These are phyloP conservation scores for Penicillium bialowiezense DNA, from an alignment of 495 filamentous ascomycete genomes.

Conservation along the genomic window DNA sequence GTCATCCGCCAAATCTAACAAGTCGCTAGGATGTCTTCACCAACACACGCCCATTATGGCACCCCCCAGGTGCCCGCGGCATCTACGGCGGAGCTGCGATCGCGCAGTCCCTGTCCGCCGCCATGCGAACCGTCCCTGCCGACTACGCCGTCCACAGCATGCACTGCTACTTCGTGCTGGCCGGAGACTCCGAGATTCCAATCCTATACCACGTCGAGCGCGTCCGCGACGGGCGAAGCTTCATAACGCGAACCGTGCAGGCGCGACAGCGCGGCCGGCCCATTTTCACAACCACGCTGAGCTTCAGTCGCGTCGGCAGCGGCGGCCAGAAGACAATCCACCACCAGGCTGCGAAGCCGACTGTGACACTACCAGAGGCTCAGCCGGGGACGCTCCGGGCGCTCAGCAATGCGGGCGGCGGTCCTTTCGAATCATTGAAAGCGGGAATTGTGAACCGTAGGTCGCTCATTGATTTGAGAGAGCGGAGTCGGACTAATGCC, in stretches of 20 bases:
- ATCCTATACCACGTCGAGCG: conserved; percentile 92
- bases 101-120: conserved; percentile 85
- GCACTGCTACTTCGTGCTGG: conserved; percentile 98
- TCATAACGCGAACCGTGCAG: conserved; percentile 92
- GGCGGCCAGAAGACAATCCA: conserved; percentile 59
- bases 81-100: conserved; percentile 93
- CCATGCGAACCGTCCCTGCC: conserved; percentile 75
- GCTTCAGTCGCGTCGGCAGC: conserved; percentile 72
- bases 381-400: conserved; percentile 19
- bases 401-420: conserved; percentile 30
- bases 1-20: conserved; percentile 4
- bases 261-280: conserved; percentile 82
- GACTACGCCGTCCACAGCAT: conserved; percentile 87
- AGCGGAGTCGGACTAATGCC: background rate
- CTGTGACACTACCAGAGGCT: conserved; percentile 23
- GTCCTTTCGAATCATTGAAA: conserved; percentile 42
- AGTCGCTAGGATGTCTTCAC: conserved; percentile 76
- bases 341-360: conserved; percentile 35
- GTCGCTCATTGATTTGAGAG: conserved; percentile 5
- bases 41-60: conserved; percentile 86
- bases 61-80: conserved; percentile 84
- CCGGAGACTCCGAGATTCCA: conserved; percentile 77
- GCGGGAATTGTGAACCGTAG: conserved; percentile 44
- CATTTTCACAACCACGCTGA: conserved; percentile 94
- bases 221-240: conserved; percentile 86